Percentiles rank a stretch among this genome's conserved stretches.
Conservation (phyloP, 495 filamentous ascomycete species). For the Hypoxylon perforatum region DNA sequence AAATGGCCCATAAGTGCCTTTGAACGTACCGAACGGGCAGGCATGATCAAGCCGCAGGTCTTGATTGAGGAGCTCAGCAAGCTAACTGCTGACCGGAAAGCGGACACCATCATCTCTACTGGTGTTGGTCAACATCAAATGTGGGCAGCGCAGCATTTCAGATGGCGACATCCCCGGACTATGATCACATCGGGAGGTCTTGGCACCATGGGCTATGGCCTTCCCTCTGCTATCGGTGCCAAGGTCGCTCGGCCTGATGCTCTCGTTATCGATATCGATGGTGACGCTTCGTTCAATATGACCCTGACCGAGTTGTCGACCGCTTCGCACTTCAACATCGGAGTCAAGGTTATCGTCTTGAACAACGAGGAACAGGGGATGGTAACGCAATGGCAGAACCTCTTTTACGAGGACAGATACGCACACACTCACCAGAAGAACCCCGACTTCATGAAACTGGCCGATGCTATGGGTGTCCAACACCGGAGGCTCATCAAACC, state of each 20-base stretch:
- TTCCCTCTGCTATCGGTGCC: slow-evolving; percentile 92
- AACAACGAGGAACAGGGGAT: slow-evolving; percentile 98
- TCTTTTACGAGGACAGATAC: slow-evolving; percentile 94
- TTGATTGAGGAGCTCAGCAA: slow-evolving; percentile 85
- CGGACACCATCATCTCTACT: slow-evolving; percentile 85
- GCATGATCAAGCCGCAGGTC: slow-evolving; percentile 87
- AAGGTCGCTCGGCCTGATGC: slow-evolving; percentile 89
- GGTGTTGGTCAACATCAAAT: slow-evolving; percentile 98
- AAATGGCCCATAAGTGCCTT: slow-evolving; percentile 82
- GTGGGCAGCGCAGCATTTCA: slow-evolving; percentile 95
- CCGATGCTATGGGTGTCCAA: slow-evolving; percentile 84
- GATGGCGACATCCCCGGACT: slow-evolving; percentile 85
- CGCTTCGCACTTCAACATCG: slow-evolving; percentile 90
- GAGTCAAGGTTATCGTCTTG: slow-evolving; percentile 88
- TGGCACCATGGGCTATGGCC: slow-evolving; percentile 95
- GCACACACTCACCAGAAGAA: slow-evolving; percentile 92
- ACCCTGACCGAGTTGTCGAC: slow-evolving; percentile 93
- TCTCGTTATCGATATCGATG: slow-evolving; percentile 93
- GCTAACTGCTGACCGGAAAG: slow-evolving; percentile 76
- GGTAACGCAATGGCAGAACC: slow-evolving; percentile 95
- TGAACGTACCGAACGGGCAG: slow-evolving; percentile 73
- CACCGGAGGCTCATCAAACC: slow-evolving; percentile 72
- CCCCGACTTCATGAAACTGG: slow-evolving; percentile 86
- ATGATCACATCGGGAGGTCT: slow-evolving; percentile 93
- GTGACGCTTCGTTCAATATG: slow-evolving; percentile 97